Conservation (phyloP, 306 rosid genomes). For the Oemleria cerasiformis region DNA sequence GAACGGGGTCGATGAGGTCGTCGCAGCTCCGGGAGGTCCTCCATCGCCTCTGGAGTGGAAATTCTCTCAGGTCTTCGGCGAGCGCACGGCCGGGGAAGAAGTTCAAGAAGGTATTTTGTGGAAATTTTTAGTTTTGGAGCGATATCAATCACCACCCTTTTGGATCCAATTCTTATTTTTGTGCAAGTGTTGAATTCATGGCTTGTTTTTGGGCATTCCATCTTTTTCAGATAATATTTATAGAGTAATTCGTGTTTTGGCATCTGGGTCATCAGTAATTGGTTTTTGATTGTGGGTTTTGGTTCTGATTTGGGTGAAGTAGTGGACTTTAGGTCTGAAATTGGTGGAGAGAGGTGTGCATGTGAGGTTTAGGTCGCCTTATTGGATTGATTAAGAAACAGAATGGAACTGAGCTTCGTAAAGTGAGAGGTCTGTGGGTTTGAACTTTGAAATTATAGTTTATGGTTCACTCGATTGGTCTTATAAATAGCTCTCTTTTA, state of each 20-base stretch:
- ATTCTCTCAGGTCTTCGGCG: constrained; percentile 98
- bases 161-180: constrained; percentile 66
- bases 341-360: constrained; percentile 26
- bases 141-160: constrained; percentile 8
- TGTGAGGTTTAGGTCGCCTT: constrained; percentile 36
- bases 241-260: constrained; percentile 32
- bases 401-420: constrained; percentile 43
- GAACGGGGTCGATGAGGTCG: constrained; percentile 91
- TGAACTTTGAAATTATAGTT: constrained; percentile 17
- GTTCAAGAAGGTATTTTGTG: constrained; percentile 86
- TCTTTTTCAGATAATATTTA: constrained; percentile 53
- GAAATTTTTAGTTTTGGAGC: constrained; percentile 1
- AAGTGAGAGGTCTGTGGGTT: constrained; percentile 24
- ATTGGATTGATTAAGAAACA: constrained; percentile 28
- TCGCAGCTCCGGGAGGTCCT: constrained; percentile 71
- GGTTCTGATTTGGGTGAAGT: constrained; percentile 29
- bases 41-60: constrained; percentile 89
- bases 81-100: constrained; percentile 96
- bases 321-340: constrained; percentile 34
- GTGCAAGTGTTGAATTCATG: constrained; percentile 48
- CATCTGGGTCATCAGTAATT: constrained; percentile 29
- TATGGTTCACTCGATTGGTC: constrained; percentile 21
- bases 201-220: constrained; percentile 51
- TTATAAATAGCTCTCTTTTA: constrained; percentile 19
- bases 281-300: constrained; percentile 30